A percentile compares a stretch with the other conserved stretches of the same genome.
Conservation (phyloP, 2,329 filamentous ascomycete species). For the Calonectria honghensis region DNA sequence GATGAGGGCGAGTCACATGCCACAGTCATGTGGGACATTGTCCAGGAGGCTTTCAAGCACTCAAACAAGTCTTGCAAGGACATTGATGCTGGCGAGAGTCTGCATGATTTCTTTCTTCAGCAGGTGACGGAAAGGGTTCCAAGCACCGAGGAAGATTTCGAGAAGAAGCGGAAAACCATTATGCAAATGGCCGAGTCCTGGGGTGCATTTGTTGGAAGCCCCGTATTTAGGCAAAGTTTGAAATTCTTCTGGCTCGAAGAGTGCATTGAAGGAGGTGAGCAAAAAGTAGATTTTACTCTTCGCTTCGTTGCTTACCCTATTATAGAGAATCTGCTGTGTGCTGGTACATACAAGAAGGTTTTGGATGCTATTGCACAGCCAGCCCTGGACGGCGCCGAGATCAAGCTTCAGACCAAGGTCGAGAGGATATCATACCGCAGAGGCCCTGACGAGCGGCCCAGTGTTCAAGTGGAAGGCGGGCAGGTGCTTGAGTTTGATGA, state of each 20-base stretch:
- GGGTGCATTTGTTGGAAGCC: constrained; percentile 82
- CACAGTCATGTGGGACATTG: constrained; percentile 79
- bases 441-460: constrained; percentile 59
- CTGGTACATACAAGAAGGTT: constrained; percentile 75
- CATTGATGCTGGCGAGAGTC: constrained; percentile 68
- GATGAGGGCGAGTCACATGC: constrained; percentile 68
- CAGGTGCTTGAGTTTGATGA: constrained; percentile 76
- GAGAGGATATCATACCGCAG: constrained; percentile 63
- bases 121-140: constrained; percentile 68
- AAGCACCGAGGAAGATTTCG: constrained; percentile 63
- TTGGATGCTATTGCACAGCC: constrained; percentile 75
- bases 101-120: constrained; percentile 72
- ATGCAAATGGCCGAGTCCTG: constrained; percentile 77
- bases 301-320: constrained; percentile 23
- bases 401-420: constrained; percentile 71
- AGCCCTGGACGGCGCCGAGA: constrained; percentile 71
- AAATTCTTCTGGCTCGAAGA: constrained; percentile 88
- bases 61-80: constrained; percentile 74
- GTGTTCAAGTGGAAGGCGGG: constrained; percentile 68
- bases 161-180: constrained; percentile 65
- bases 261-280: constrained; percentile 81
- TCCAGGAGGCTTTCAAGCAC: constrained; percentile 80
- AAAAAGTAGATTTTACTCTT: neutral
- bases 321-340: constrained; percentile 76
- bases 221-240: constrained; percentile 78